phyloP scores from a whole-genome alignment of 2,329 filamentous ascomycete species.

The Polytolypa hystricis region DNA sequence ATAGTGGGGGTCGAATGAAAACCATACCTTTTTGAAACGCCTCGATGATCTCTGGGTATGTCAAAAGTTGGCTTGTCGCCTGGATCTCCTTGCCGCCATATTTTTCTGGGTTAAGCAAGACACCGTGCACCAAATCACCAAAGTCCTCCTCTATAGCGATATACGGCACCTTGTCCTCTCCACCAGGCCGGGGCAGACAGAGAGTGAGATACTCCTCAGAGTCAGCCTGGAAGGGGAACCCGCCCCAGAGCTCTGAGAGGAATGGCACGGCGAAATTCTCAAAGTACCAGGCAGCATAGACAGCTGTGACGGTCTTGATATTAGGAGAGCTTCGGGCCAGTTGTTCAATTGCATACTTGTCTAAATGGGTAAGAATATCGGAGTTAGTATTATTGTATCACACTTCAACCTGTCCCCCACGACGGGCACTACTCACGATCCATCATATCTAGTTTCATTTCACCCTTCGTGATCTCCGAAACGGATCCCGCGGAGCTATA shows the following conservation, averaged over 20 bases:
- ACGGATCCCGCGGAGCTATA: constrained; percentile 1
- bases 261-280: constrained; percentile 2
- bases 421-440: constrained; percentile 4
- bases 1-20: too few species aligned
- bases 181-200: background rate
- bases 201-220: constrained; percentile 3
- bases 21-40: constrained; percentile 1
- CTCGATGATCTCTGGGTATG: background rate
- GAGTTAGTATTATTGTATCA: too few species aligned
- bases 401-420: too few species aligned
- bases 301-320: constrained; percentile 1
- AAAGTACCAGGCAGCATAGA: constrained; percentile 4
- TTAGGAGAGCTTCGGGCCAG: constrained; percentile 1
- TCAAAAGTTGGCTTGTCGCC: background rate
- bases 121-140: constrained; percentile 4
- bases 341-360: constrained; percentile 4
- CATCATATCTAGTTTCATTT: constrained; percentile 3
- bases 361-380: too few species aligned
- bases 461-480: background rate
- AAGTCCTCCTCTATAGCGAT: constrained; percentile 4
- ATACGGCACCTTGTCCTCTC: background rate
- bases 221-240: constrained; percentile 2
- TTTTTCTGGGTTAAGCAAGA: constrained; percentile 1
- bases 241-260: constrained; percentile 2
- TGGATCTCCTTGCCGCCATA: constrained; percentile 1